Evolutionary conservation across 2,329 filamentous ascomycete species (phyloP).

Genomic region (Cordyceps militaris): DNA sequence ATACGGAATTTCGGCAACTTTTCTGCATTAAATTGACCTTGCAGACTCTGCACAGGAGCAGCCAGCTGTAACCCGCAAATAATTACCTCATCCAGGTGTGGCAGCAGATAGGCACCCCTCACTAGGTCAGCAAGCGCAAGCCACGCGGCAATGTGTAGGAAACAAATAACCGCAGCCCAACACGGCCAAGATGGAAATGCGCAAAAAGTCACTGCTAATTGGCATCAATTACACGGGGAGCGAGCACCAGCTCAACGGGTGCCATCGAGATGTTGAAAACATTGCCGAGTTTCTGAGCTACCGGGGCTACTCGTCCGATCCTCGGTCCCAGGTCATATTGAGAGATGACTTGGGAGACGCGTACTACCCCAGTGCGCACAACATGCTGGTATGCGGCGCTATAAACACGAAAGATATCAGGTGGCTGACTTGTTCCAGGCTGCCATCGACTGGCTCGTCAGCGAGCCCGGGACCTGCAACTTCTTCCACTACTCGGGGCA

Average conservation of each 20-base stretch:
- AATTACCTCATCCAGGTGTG: slow-evolving; percentile 7
- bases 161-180: not conserved
- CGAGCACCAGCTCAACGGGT: slow-evolving; percentile 49
- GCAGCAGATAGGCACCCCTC: slow-evolving; percentile 6
- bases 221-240: slow-evolving; percentile 57
- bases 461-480: slow-evolving; percentile 49
- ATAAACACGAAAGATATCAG: slow-evolving; percentile 32
- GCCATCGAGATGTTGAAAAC: slow-evolving; percentile 55
- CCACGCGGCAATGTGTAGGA: not conserved
- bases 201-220: slow-evolving; percentile 45
- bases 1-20: not conserved
- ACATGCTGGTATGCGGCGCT: slow-evolving; percentile 52
- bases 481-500: slow-evolving; percentile 55
- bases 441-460: slow-evolving; percentile 53
- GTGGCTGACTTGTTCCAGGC: slow-evolving; percentile 24
- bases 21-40: not conserved
- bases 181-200: slow-evolving; percentile 5
- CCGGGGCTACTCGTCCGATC: slow-evolving; percentile 9
- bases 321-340: slow-evolving; percentile 11
- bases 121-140: not conserved
- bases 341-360: slow-evolving; percentile 34
- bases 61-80: not conserved
- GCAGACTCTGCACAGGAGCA: not conserved
- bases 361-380: slow-evolving; percentile 50
- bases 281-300: slow-evolving; percentile 45